Percentiles rank a stretch among this genome's conserved stretches.
Conservation (phyloP, 805 yeast genomes). For the Barnettozyma populi region DNA sequence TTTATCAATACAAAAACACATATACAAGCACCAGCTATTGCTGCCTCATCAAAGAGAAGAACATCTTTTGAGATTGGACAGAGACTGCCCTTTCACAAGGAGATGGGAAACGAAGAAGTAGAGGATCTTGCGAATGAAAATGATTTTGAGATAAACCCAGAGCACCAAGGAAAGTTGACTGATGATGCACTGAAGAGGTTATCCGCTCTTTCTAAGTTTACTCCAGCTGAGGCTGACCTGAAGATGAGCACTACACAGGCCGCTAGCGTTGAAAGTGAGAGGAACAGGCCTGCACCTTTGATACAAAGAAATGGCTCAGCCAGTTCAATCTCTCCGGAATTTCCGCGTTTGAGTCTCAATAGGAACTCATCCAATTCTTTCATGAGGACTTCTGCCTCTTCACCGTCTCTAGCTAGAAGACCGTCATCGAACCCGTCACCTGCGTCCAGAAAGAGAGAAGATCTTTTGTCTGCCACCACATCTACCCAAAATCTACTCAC, state of each 20-base stretch:
- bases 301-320: not conserved
- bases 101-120: slow-evolving; percentile 15
- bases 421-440: slow-evolving; percentile 13
- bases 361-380: not conserved
- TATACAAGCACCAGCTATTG: slow-evolving; percentile 37
- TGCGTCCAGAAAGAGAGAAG: slow-evolving; percentile 14
- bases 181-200: slow-evolving; percentile 35
- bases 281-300: not conserved
- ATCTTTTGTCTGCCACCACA: slow-evolving; percentile 11
- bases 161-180: slow-evolving; percentile 31
- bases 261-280: slow-evolving; percentile 5
- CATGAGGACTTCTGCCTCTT: slow-evolving; percentile 8
- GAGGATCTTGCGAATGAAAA: slow-evolving; percentile 21
- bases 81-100: slow-evolving; percentile 32
- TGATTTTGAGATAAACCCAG: slow-evolving; percentile 25
- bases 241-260: slow-evolving; percentile 6
- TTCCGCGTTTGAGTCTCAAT: slow-evolving; percentile 2
- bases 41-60: slow-evolving; percentile 29
- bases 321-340: slow-evolving; percentile 8
- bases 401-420: slow-evolving; percentile 12
- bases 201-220: slow-evolving; percentile 25
- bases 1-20: slow-evolving; percentile 30
- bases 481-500: slow-evolving; percentile 10
- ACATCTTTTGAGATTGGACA: slow-evolving; percentile 28
- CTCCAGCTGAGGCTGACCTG: slow-evolving; percentile 26